phyloP scores from a whole-genome alignment of 78 protist genomes.

The Chrysochromulina tobinii region DNA sequence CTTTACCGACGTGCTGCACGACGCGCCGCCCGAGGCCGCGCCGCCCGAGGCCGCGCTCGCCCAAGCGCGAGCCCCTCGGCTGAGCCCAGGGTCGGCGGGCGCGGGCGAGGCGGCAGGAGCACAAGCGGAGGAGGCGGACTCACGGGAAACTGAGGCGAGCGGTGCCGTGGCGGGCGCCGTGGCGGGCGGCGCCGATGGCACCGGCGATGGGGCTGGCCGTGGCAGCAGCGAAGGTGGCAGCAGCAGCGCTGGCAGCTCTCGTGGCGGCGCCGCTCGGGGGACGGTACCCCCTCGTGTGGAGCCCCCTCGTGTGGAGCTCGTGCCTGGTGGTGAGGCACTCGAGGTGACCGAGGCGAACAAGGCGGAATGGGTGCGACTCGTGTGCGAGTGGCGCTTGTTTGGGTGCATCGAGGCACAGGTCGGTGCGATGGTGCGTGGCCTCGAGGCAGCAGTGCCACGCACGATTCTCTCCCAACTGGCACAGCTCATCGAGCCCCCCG shows the following conservation, averaged over 20 bases:
- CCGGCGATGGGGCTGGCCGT: no score
- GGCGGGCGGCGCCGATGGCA: no score
- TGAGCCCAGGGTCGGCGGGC: no score
- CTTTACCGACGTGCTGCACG: slow-evolving; percentile 30
- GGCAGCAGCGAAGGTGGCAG: no score
- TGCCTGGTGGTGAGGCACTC: slow-evolving; percentile 74
- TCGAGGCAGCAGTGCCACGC: background rate
- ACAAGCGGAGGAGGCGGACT: no score
- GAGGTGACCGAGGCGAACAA: slow-evolving; percentile 67
- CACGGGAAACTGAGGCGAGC: no score
- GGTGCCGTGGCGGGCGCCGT: no score
- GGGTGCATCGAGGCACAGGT: background rate
- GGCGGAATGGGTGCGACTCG: slow-evolving; percentile 40
- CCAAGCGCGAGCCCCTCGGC: no score
- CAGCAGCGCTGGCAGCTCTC: no score
- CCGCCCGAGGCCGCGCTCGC: background rate
- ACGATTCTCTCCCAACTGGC: background rate
- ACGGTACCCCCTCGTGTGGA: slow-evolving; percentile 33
- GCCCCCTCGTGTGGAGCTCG: slow-evolving; percentile 66
- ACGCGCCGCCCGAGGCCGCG: background rate
- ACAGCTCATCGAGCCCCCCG: background rate
- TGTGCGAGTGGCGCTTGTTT: slow-evolving; percentile 3
- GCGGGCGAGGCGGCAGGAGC: no score
- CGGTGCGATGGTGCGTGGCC: background rate
- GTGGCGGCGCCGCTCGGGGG: background rate